These are phyloP conservation scores for Thalassiosira profunda DNA, from an alignment of 108 stramenopile species.

Conservation along the genomic window DNA sequence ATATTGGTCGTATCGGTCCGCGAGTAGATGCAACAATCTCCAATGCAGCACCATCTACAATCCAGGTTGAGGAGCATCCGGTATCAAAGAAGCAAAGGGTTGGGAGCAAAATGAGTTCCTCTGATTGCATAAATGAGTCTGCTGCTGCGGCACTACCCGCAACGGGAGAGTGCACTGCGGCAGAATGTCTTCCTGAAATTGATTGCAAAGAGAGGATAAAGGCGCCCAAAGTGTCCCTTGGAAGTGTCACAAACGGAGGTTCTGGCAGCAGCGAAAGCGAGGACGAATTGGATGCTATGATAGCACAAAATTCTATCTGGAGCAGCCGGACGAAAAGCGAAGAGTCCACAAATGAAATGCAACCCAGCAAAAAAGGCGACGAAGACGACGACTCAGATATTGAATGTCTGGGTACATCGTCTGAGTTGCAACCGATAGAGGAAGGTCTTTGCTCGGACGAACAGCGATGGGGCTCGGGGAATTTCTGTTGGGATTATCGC, in stretches of 20 bases:
- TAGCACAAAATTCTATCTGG: background rate
- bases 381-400: constrained; percentile 25
- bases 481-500: background rate
- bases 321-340: background rate
- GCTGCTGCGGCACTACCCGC: no score
- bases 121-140: no score
- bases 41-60: background rate
- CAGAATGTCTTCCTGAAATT: no score
- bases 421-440: background rate
- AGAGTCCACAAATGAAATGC: background rate
- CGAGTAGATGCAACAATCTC: no score
- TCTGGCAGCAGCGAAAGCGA: no score
- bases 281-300: background rate
- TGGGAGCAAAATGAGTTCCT: background rate
- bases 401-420: constrained; percentile 17
- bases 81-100: constrained; percentile 1
- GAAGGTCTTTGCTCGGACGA: background rate
- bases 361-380: background rate
- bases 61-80: background rate
- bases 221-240: no score
- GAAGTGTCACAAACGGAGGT: no score
- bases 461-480: background rate
- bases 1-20: no score
- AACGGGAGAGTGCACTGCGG: no score
- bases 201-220: no score